These are phyloP conservation scores for Anthracocystis walkeri DNA, from an alignment of 1,284 basidiomycete genomes.

Conservation along the genomic window DNA sequence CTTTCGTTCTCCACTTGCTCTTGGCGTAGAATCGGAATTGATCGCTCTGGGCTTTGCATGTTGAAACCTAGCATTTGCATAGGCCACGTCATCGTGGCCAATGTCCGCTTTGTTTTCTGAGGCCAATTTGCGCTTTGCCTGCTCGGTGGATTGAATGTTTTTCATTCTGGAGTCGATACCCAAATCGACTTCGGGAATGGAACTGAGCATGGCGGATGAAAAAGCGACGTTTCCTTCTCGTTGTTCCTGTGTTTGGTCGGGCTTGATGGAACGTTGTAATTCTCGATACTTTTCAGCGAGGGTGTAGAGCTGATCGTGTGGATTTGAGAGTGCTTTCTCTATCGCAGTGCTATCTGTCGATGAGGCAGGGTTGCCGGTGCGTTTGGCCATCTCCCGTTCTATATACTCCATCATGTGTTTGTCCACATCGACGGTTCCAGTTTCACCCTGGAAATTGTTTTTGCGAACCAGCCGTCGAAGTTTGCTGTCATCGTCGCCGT, in stretches of 20 bases:
- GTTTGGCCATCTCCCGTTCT: conserved; percentile 87
- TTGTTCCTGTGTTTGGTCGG: conserved; percentile 72
- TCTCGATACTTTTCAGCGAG: conserved; percentile 77
- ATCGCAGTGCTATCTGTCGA: neutral
- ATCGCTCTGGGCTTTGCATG: neutral
- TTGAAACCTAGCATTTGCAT: conserved; percentile 77
- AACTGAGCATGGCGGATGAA: conserved; percentile 91
- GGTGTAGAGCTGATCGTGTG: conserved; percentile 83
- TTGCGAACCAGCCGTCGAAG: conserved; percentile 75
- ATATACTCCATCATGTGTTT: conserved; percentile 99
- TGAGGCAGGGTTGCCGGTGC: conserved; percentile 54
- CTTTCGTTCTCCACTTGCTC: conserved; percentile 72
- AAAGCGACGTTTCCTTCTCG: conserved; percentile 94
- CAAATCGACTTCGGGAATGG: conserved; percentile 92
- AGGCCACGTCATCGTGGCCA: conserved; percentile 77
- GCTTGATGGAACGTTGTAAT: conserved; percentile 70
- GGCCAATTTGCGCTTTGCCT: conserved; percentile 85
- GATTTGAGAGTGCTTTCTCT: conserved; percentile 72
- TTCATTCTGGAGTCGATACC: conserved; percentile 93
- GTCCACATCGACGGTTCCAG: conserved; percentile 93
- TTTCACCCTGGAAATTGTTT: conserved; percentile 97
- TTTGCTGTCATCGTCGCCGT: conserved; percentile 58
- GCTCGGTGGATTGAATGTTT: conserved; percentile 97
- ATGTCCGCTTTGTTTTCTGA: conserved; percentile 75
- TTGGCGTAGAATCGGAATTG: neutral